Evolutionary conservation across 1,139 yeast species (phyloP).

Genomic region (Scheffersomyces stambukii): DNA sequence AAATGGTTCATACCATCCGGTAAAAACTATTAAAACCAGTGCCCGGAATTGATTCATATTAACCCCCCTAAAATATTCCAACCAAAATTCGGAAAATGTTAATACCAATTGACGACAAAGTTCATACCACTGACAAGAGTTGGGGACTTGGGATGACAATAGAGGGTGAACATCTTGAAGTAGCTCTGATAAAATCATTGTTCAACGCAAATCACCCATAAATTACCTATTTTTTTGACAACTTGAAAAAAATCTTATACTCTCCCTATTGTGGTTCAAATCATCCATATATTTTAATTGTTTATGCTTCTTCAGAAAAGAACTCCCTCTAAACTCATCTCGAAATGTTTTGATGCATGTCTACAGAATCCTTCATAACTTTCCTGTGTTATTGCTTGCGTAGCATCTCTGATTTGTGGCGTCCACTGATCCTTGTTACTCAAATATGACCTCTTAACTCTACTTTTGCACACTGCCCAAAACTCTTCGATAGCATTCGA

Average conservation of each 20-base stretch:
- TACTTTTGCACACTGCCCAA: slow-evolving; percentile 4
- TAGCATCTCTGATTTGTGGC: not conserved
- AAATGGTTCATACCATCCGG: not conserved
- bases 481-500: slow-evolving; percentile 6
- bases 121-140: not conserved
- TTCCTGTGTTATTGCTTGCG: slow-evolving; percentile 1
- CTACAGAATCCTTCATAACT: not conserved
- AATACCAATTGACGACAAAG: not conserved
- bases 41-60: not conserved
- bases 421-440: slow-evolving; percentile 2
- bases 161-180: no score
- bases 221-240: not conserved
- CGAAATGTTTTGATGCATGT: not conserved
- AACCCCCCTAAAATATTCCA: no score
- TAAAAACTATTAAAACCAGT: not conserved
- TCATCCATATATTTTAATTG: not conserved
- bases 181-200: no score
- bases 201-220: no score
- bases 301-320: not conserved
- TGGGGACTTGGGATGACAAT: not conserved
- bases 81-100: no score
- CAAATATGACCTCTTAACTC: slow-evolving; percentile 3
- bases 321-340: not conserved
- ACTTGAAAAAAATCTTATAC: not conserved
- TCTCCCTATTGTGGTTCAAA: not conserved